Conservation (phyloP, 2,329 filamentous ascomycete genomes). For the Amylocarpus encephaloides region DNA sequence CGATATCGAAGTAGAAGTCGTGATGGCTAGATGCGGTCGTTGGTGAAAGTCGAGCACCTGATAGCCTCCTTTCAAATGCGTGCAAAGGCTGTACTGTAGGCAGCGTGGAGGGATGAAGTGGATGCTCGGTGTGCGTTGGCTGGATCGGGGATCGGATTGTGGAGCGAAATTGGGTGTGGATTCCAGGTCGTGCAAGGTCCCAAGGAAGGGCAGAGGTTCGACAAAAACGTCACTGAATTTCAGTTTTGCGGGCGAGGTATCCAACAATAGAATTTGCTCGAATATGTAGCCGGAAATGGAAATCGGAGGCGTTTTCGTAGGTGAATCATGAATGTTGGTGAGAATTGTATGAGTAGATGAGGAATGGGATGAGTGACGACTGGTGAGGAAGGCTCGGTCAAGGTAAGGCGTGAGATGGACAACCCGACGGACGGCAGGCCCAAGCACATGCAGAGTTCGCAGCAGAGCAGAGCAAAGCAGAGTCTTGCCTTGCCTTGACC, state of each 20-base stretch:
- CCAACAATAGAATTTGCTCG: slow-evolving; percentile 4
- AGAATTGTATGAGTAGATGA: neutral
- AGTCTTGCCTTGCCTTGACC: neutral
- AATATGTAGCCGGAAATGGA: slow-evolving; percentile 3
- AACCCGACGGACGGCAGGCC: neutral
- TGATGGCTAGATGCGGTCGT: slow-evolving; percentile 20
- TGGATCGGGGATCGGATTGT: slow-evolving; percentile 28
- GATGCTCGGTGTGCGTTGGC: slow-evolving; percentile 24
- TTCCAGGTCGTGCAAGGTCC: slow-evolving; percentile 19
- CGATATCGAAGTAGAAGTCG: slow-evolving; percentile 35
- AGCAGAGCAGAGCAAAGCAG: neutral
- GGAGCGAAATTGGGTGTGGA: slow-evolving; percentile 31
- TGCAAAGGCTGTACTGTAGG: too few species aligned
- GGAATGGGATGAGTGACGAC: neutral
- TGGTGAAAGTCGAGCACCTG: slow-evolving; percentile 11
- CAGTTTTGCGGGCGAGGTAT: neutral
- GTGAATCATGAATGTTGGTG: neutral
- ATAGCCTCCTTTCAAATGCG: slow-evolving; percentile 16
- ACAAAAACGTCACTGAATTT: neutral
- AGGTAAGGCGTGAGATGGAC: neutral
- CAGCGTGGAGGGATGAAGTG: slow-evolving; percentile 24
- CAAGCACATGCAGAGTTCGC: too few species aligned
- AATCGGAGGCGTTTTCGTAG: neutral
- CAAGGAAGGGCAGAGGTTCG: slow-evolving; percentile 24
- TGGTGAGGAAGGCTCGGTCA: too few species aligned